Base-by-base conservation (phyloP, 495 filamentous ascomycete genomes). In the Neurospora sp. region DNA sequence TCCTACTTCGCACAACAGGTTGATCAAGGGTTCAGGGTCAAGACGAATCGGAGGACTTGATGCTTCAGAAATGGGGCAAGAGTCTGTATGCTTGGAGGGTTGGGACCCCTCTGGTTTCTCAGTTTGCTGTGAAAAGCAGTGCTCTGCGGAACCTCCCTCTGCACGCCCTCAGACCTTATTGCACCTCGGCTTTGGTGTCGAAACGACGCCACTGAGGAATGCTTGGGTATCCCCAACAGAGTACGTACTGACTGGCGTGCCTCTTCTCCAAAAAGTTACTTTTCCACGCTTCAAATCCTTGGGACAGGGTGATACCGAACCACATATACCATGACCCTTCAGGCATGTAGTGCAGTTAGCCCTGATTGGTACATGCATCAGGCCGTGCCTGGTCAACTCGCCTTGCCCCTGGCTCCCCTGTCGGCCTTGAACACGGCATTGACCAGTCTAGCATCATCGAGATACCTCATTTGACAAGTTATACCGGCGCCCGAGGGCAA, bases 351-450 rank as follows among this genome's bases (percentile, higher is more conserved):
- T 72, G 71, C 73, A 73, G 70, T 38, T 75, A 73, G 76, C 75
- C 74, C 76, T 78, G 74, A 77, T 76, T 78, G 76, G 76, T 72
- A 72, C 22, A 73, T 61, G 59, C 69, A 42, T 73, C 75, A 77
- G 72, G 69, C 38, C 75, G 77, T 81, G 73, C 79, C 78, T 81
- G 79, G 73, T 71, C 74, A 74, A 75, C 75, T 71, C 76, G 72
- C 75, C 74, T 75, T 75, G 53, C 74, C 77, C 74, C 74, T 79
- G 74, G 69, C 53, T 27, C 4, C 71, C 70, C 71, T 72, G 74
- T 70, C 73, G 37, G 70, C 72, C 61, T 72, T 68, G 48, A 70
- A 75, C 75, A 81, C 80, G 80, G 80, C 80, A 82, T 81, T 80
- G 80, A 81, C 72, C 74, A 65, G 71, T 75, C 72, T 35, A 75